Base-by-base conservation (phyloP, 371 early-diverging fungal genomes). In the Circinella umbellata region DNA sequence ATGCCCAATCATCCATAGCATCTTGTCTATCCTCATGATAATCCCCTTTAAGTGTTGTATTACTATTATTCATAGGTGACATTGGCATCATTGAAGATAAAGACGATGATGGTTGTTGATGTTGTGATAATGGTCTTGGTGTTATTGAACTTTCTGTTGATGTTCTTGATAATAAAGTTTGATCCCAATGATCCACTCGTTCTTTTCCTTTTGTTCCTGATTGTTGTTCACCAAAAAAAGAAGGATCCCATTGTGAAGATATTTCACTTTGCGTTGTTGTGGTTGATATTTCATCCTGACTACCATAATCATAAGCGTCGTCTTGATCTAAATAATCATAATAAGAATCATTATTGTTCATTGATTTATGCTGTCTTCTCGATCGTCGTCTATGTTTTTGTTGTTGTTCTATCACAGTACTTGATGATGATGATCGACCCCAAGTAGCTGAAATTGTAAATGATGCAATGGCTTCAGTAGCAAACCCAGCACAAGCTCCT, bases 401-500 rank as follows among this genome's bases (percentile, higher is more conserved):
- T 18, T 37, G 51, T 15, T 51, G 51, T 17, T n/a, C 15, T 51
- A 15, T 17, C n/a, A 8, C 0, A 27, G 6, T 18, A 18, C 37
- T 64, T 53, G 4, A 37, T 10, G 62, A 11, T 42, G 11, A 2
- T 42, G 6, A 51, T 18, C 65, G 65, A 3, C 83, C 83, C 83
- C 83, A 83, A 4, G 81, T 80, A 1, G 76, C 70, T 35, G 76
- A 63, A 10, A 84, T 70, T 7, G 80, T 35, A 4, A 80, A 37
- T 3, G 80, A 70, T 13, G 80, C 75, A 35, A 77, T 64, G 0
- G 80, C 84, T 66, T 84, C 84, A 7, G 77, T 72, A 37, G 79
- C 78, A 67, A 84, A 81, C 14, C 84, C 84, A 13, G 80, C 82
- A 67, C 76, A 84, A 0, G 79, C 82, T 27, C 84, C 84, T 55